A percentile compares a stretch with the other conserved stretches of the same genome.
Conservation (phyloP, 345 rosid genomes). For the Brassica napus region DNA sequence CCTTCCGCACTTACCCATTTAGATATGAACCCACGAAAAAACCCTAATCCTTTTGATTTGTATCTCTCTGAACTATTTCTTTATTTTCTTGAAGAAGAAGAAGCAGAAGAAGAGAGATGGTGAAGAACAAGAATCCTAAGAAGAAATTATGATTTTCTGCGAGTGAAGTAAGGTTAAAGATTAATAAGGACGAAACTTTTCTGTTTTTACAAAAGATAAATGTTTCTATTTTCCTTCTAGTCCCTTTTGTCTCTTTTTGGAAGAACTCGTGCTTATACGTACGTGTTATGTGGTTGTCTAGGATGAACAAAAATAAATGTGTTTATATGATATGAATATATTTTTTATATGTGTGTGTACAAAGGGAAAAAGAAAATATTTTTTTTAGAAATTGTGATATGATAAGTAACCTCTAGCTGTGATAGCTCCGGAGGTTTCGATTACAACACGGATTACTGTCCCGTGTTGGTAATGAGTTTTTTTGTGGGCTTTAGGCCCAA, state of each 20-base stretch:
- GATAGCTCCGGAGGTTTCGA: too few relatives aligned
- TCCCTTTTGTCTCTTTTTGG: conserved; percentile 33
- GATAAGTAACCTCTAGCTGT: conserved; percentile 4
- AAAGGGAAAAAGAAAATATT: not conserved
- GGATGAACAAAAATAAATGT: not conserved
- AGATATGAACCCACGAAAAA: conserved; percentile 1
- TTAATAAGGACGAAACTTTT: conserved; percentile 25
- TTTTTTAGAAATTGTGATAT: not conserved
- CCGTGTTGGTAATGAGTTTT: too few relatives aligned
- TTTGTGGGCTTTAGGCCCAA: too few relatives aligned
- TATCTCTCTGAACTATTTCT: not conserved
- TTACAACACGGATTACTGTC: too few relatives aligned
- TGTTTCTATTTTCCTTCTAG: conserved; percentile 21
- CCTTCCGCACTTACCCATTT: conserved; percentile 75
- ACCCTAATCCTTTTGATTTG: conserved; percentile 10
- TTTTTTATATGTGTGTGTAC: not conserved
- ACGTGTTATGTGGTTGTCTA: not conserved
- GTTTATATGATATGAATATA: not conserved
- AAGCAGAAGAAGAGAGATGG: conserved; percentile 6
- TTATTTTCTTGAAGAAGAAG: not conserved
- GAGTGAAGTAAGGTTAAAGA: conserved; percentile 24
- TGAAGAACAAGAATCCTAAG: conserved; percentile 19
- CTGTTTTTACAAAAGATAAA: conserved; percentile 25
- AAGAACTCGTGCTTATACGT: conserved; percentile 29
- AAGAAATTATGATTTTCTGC: not conserved